These are phyloP conservation scores for Daldinia concentrica DNA, from an alignment of 495 filamentous ascomycete species.

Conservation along the genomic window DNA sequence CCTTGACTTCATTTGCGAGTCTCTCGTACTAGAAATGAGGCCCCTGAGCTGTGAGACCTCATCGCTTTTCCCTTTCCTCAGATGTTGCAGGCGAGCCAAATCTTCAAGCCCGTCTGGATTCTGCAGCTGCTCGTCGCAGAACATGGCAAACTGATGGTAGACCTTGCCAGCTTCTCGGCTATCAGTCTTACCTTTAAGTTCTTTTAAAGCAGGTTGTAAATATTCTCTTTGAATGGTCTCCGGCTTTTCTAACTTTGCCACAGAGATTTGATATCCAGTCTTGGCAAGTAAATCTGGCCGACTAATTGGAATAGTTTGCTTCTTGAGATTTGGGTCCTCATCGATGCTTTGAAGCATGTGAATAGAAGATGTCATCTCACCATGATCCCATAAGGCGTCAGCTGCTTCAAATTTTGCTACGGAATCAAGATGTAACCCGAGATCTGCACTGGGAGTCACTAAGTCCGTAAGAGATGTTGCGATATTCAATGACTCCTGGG, in stretches of 20 bases:
- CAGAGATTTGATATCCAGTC: slow-evolving; percentile 86
- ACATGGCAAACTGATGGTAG: slow-evolving; percentile 92
- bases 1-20: slow-evolving; percentile 50
- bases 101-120: slow-evolving; percentile 87
- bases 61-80: slow-evolving; percentile 80
- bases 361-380: slow-evolving; percentile 90
- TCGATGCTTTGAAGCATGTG: slow-evolving; percentile 82
- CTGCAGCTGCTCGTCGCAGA: slow-evolving; percentile 92
- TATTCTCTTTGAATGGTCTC: slow-evolving; percentile 88
- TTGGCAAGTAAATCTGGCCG: slow-evolving; percentile 84
- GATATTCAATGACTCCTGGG: slow-evolving; percentile 85
- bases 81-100: slow-evolving; percentile 77
- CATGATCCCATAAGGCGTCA: slow-evolving; percentile 93
- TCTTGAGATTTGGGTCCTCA: slow-evolving; percentile 66
- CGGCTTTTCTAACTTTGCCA: slow-evolving; percentile 91
- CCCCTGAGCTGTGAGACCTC: slow-evolving; percentile 76
- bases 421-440: slow-evolving; percentile 79
- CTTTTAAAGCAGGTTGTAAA: slow-evolving; percentile 80
- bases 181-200: slow-evolving; percentile 73
- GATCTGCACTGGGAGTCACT: slow-evolving; percentile 67
- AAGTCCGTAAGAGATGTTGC: slow-evolving; percentile 82
- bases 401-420: slow-evolving; percentile 81
- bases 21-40: slow-evolving; percentile 52
- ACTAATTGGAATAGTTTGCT: slow-evolving; percentile 77
- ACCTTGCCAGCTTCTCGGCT: slow-evolving; percentile 84